Evolutionary conservation across 306 rosid genomes (phyloP), one percentile per base, ranked within the genome.

Genomic region (Betula pendula): DNA sequence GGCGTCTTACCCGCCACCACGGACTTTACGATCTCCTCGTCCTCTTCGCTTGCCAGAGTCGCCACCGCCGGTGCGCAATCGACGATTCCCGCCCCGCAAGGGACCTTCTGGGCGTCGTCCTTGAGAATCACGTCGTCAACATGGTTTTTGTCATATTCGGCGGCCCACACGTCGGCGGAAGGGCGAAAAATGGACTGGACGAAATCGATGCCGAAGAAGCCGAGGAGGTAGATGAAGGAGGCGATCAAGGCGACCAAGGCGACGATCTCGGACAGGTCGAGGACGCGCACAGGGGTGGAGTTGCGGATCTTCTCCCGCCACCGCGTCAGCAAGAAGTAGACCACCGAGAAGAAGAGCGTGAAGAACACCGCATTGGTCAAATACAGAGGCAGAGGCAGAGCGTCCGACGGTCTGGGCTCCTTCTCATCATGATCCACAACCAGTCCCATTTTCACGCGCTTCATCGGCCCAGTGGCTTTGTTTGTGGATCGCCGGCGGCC

Each of bases 221-320:
- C 87, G 17, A 83, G 82, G 50, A 94, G 96, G 90, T 94, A 92
- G 15, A 94, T 51, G 80, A 92, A 38, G 47, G 98, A 92, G 19
- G 93, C 92, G 33, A 94, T 40, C 20, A 92, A 84, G 8, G 96
- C 89, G 15, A 90, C 5, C 5, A 92, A 59, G 22, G 96, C 92
- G 0, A 75, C 83, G 9, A 89, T 79, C 86, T 94, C 96, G 16
- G 97, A 87, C 52, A 91, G 81, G 2, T 87, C 89, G 44, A 92
- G 75, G 55, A 87, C 79, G 53, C 92, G 96, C 40, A 94, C 95
- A 12, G 98, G 98, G 16, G 90, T 88, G 43, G 96, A 88, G 48
- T 86, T 88, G 4, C 98, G 88, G 85, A 94, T 89, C 88, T 94
- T 92, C 76, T 90, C 97, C 0, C 96, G 89, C 97, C 97, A 94